Evolutionary conservation across 805 yeast genomes (phyloP).

Genomic region (Millerago galiae): DNA sequence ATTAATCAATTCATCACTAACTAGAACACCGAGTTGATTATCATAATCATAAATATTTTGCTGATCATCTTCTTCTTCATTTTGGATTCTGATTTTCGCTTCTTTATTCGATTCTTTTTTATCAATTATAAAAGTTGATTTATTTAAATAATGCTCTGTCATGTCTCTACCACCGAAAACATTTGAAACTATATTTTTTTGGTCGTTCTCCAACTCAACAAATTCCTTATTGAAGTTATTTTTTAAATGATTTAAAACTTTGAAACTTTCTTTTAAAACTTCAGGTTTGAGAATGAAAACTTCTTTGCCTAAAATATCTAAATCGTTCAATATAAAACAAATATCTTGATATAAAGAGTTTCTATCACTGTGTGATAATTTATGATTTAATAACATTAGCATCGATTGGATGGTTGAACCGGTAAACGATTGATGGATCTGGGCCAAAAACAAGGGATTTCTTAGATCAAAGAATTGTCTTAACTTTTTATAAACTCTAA

Average conservation of each 20-base stretch:
- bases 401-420: slow-evolving; percentile 28
- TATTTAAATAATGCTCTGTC: slow-evolving; percentile 25
- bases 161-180: slow-evolving; percentile 26
- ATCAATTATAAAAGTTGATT: slow-evolving; percentile 24
- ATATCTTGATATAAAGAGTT: slow-evolving; percentile 21
- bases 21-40: slow-evolving; percentile 18
- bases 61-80: slow-evolving; percentile 1
- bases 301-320: slow-evolving; percentile 19
- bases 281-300: slow-evolving; percentile 23
- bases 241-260: slow-evolving; percentile 22
- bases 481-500: slow-evolving; percentile 24
- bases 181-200: slow-evolving; percentile 25
- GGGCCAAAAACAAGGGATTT: slow-evolving; percentile 25
- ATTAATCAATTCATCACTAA: slow-evolving; percentile 9
- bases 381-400: slow-evolving; percentile 21
- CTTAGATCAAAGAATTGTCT: slow-evolving; percentile 18
- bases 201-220: slow-evolving; percentile 22
- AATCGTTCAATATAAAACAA: slow-evolving; percentile 22
- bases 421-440: slow-evolving; percentile 28
- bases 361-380: slow-evolving; percentile 16
- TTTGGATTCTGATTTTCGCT: slow-evolving; percentile 2
- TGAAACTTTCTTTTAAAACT: slow-evolving; percentile 23
- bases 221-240: slow-evolving; percentile 20
- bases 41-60: slow-evolving; percentile 8
- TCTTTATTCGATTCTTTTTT: slow-evolving; percentile 7